Conservation (phyloP, 2,329 filamentous ascomycete genomes). For the Aspergillus sp. region DNA sequence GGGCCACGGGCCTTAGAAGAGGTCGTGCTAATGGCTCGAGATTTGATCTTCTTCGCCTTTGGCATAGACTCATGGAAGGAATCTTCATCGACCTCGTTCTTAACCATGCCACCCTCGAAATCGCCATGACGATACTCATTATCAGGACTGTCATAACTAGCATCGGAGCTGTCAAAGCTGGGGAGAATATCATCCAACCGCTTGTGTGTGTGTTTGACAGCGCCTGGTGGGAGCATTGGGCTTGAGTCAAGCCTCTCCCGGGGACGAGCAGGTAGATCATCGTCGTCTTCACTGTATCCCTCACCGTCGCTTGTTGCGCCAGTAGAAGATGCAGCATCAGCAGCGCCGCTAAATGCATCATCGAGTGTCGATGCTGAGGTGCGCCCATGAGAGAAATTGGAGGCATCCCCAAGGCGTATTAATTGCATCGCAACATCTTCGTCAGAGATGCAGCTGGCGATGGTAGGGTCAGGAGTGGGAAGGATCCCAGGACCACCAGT, state of each 20-base stretch:
- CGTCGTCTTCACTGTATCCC: slow-evolving; percentile 61
- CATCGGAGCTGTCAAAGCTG: slow-evolving; percentile 58
- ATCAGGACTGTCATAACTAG: slow-evolving; percentile 63
- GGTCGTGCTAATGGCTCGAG: slow-evolving; percentile 39
- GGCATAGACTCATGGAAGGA: slow-evolving; percentile 28
- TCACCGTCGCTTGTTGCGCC: slow-evolving; percentile 80
- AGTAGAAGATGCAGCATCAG: slow-evolving; percentile 80
- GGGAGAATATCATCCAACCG: slow-evolving; percentile 54
- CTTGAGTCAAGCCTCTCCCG: slow-evolving; percentile 44
- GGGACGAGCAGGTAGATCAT: slow-evolving; percentile 50
- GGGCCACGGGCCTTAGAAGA: slow-evolving; percentile 30
- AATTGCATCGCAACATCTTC: slow-evolving; percentile 97
- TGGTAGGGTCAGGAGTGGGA: slow-evolving; percentile 94
- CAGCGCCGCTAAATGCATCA: slow-evolving; percentile 87
- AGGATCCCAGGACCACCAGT: slow-evolving; percentile 60
- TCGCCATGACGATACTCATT: slow-evolving; percentile 56
- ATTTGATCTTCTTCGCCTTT: slow-evolving; percentile 55
- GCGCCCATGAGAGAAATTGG: slow-evolving; percentile 87
- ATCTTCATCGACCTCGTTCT: slow-evolving; percentile 53
- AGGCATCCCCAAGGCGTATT: slow-evolving; percentile 92
- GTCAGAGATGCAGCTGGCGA: slow-evolving; percentile 94
- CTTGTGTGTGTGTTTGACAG: slow-evolving; percentile 49
- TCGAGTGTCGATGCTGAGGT: slow-evolving; percentile 92
- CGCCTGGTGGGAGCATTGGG: slow-evolving; percentile 45
- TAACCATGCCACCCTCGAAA: slow-evolving; percentile 53